Evolutionary conservation across 345 rosid species (phyloP).

Genomic region (Eucalyptus leucophloia): DNA sequence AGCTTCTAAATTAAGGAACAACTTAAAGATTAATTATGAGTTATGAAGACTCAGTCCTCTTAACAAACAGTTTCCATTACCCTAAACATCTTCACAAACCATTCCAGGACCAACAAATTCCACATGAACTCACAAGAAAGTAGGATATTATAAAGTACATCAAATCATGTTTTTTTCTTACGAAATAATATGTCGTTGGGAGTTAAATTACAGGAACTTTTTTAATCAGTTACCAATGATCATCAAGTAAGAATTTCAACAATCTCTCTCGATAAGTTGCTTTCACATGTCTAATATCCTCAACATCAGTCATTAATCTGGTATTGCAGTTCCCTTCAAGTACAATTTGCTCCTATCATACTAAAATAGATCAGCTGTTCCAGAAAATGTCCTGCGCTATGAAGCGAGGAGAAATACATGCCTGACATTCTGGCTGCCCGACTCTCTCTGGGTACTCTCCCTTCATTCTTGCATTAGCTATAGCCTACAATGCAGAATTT

Average conservation of each 20-base stretch:
- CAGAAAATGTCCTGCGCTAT: background rate
- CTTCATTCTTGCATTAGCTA: conserved; percentile 84
- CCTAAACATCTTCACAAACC: background rate
- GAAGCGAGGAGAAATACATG: conserved; percentile 5
- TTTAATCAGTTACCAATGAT: background rate
- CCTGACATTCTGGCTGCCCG: conserved; percentile 99
- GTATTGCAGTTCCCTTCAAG: background rate
- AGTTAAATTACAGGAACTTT: background rate
- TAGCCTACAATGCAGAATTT: conserved; percentile 45
- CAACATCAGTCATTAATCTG: background rate
- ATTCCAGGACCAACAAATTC: background rate
- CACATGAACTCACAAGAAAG: background rate
- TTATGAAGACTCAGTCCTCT: background rate
- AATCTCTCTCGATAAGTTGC: background rate
- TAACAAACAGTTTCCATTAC: background rate
- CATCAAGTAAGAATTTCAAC: background rate
- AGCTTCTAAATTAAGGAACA: background rate
- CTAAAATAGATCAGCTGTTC: background rate
- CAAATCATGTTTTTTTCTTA: background rate
- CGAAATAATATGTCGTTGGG: background rate
- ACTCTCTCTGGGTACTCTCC: conserved; percentile 96
- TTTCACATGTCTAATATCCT: background rate
- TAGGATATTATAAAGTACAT: background rate
- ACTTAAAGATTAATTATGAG: background rate
- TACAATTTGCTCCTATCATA: background rate